Base-by-base conservation (phyloP, 345 rosid species). In the Eucalyptus caleyi region DNA sequence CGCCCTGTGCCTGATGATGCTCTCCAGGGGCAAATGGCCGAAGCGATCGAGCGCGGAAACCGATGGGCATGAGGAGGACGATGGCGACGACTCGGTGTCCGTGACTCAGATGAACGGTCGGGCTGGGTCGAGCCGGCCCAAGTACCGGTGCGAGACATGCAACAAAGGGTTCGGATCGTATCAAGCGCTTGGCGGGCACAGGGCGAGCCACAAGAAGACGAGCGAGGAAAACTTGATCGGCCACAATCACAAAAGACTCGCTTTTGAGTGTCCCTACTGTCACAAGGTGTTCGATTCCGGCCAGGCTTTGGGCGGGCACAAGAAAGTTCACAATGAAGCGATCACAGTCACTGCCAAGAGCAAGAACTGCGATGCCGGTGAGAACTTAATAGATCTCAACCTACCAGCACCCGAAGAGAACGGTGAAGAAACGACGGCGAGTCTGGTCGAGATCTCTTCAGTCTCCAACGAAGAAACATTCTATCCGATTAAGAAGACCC, bases 101-200 rank as follows among this genome's bases (percentile, higher is more conserved):
- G 65, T 80, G 21, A 80, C 24, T 14, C 87, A 83, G 88, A 23
- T 18, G 34, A n/a, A 80, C 37, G 16, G 90, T 19, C 60, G 60
- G 47, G 37, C 59, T 7, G 44, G 89, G 49, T 69, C 50, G 24
- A 23, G 53, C 50, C 83, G 50, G 86, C 91, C 30, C 88, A 89
- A 77, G 42, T 94, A 92, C 88, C 86, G 45, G 87, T 95, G 98
- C 59, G 93, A 94, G 27, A 92, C 93, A 50, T 96, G 98, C 90
- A 93, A 91, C 34, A 93, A 89, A 87, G 88, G 86, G 37, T 95
- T 95, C 87, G 80, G 88, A 88, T 96, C 98, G 12, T 93, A 92
- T 92, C 97, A 95, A 89, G 96, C 96, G 56, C 87, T 96, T 13
- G 97, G 96, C 2, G 96, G 96, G 69, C 97, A 96, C 90, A 91